Percentiles rank a stretch among this genome's conserved stretches.
phyloP scores from a whole-genome alignment of 495 filamentous ascomycete species.

The Podospora pseudopauciseta region DNA sequence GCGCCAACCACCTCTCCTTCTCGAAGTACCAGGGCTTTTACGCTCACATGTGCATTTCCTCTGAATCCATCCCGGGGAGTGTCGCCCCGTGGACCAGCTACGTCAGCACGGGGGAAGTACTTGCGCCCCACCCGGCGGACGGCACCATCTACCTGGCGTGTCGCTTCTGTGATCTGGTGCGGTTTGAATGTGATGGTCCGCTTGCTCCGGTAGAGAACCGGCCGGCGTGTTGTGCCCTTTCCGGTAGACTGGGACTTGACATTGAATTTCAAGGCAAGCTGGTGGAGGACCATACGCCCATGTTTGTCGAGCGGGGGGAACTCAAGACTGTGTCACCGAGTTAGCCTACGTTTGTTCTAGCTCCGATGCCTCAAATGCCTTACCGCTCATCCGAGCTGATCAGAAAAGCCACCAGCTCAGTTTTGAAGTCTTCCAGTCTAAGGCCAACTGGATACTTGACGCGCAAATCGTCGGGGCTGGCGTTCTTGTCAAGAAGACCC shows the following conservation, averaged over 20 bases:
- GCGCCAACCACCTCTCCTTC: constrained; percentile 91
- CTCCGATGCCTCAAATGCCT: constrained; percentile 13
- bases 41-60: constrained; percentile 19
- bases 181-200: constrained; percentile 55
- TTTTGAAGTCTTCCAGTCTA: constrained; percentile 62
- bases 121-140: constrained; percentile 42
- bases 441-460: constrained; percentile 72
- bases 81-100: constrained; percentile 17
- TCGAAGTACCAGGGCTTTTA: constrained; percentile 54
- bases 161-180: constrained; percentile 34
- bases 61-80: constrained; percentile 1
- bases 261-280: constrained; percentile 63
- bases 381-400: constrained; percentile 61
- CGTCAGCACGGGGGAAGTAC: constrained; percentile 47
- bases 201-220: constrained; percentile 70
- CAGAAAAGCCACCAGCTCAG: constrained; percentile 70
- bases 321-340: constrained; percentile 52
- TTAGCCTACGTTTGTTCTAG: constrained; percentile 14
- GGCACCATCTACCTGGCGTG: constrained; percentile 35
- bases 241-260: constrained; percentile 84
- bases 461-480: constrained; percentile 60
- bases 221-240: constrained; percentile 66
- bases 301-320: constrained; percentile 82
- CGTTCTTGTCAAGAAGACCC: constrained; percentile 70
- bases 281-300: constrained; percentile 71